Conservation (phyloP, 208 protist genomes). For the Porcisia deanei region DNA sequence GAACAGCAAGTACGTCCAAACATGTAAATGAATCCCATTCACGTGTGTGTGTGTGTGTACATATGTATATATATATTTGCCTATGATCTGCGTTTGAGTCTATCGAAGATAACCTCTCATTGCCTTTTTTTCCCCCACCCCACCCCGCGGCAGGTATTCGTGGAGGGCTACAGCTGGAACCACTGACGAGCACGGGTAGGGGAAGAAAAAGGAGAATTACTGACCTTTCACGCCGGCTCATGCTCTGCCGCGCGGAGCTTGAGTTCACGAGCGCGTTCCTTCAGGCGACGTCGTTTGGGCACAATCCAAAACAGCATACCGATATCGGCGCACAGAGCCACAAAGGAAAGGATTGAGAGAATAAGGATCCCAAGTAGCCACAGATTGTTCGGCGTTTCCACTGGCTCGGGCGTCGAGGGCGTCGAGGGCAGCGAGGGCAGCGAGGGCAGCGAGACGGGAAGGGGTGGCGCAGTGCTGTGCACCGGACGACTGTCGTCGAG, state of each 20-base stretch:
- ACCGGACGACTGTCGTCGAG: neutral
- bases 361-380: conserved; percentile 3
- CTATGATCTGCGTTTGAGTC: too few relatives aligned
- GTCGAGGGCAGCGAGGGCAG: neutral
- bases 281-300: conserved; percentile 2
- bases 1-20: too few relatives aligned
- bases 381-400: neutral
- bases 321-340: neutral
- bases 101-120: too few relatives aligned
- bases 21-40: too few relatives aligned
- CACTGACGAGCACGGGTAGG: neutral
- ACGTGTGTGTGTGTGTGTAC: too few relatives aligned
- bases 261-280: conserved; percentile 2
- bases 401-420: neutral
- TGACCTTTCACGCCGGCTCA: neutral
- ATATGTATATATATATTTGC: too few relatives aligned
- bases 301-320: neutral
- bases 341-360: neutral
- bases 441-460: too few relatives aligned
- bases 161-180: neutral
- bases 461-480: too few relatives aligned
- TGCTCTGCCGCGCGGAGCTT: neutral
- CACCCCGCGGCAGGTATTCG: too few relatives aligned
- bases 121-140: too few relatives aligned
- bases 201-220: neutral